These are phyloP conservation scores for Hemileccinum impolitum DNA, from an alignment of 768 basidiomycete species.

Conservation along the genomic window DNA sequence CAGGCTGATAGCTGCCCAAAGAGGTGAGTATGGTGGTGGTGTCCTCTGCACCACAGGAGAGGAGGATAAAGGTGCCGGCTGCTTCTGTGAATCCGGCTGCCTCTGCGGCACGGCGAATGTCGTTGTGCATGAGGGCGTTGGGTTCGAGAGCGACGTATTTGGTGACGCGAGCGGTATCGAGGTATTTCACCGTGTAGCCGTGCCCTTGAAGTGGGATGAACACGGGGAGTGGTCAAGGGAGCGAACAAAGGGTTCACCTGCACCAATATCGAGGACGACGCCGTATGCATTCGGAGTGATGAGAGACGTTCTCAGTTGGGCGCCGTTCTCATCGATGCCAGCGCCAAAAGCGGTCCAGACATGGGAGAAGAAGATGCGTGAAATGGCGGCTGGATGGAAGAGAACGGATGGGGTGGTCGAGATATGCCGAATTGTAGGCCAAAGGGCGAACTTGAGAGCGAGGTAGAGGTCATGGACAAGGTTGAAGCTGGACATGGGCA, in stretches of 20 bases:
- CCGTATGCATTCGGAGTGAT: conserved; percentile 56
- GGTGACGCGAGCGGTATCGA: conserved; percentile 51
- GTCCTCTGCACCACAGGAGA: conserved; percentile 65
- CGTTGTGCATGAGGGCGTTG: conserved; percentile 58
- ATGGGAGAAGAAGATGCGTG: conserved; percentile 53
- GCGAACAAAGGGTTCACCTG: conserved; percentile 40
- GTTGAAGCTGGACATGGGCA: conserved; percentile 11
- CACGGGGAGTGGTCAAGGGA: not conserved
- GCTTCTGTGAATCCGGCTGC: conserved; percentile 51
- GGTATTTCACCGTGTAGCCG: conserved; percentile 62
- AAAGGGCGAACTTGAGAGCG: conserved; percentile 36
- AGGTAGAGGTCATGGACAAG: conserved; percentile 41
- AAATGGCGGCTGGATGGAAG: conserved; percentile 42
- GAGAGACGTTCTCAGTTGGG: conserved; percentile 42
- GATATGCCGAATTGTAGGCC: conserved; percentile 46
- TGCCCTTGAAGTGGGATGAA: conserved; percentile 40
- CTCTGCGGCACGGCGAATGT: conserved; percentile 48
- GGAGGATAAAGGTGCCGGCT: conserved; percentile 52
- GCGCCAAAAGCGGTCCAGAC: conserved; percentile 54
- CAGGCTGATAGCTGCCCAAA: conserved; percentile 33
- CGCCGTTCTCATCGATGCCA: conserved; percentile 42
- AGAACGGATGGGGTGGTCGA: conserved; percentile 42
- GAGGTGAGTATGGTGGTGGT: conserved; percentile 43
- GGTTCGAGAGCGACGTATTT: conserved; percentile 75
- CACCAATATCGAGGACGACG: conserved; percentile 64